Base-by-base conservation (phyloP, 164 flowering plant genomes). In the Stephania yunnanensis region DNA sequence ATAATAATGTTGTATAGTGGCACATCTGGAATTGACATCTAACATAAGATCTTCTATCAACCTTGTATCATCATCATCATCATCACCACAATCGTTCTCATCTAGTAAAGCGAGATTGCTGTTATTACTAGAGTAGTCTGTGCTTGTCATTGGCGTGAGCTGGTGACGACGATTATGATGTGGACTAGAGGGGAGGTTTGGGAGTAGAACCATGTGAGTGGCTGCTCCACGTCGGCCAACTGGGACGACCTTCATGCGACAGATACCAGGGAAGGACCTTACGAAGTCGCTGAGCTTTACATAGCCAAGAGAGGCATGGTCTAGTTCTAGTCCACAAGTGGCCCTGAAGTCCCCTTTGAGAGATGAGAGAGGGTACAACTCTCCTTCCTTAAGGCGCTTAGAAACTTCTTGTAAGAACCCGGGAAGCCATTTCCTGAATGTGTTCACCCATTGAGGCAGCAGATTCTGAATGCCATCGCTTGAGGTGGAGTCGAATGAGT, bases 291-390 rank as follows among this genome's bases (percentile, higher is more conserved):
- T 88, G 46, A 89, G 90, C 80, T 88, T 89, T 10, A 68, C 19
- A 81, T 78, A 85, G 68, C 93, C 93, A 50, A 89, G 79, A 71
- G 93, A 85, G 17, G 82, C 72, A 70, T 89, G 93, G 77, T 89
- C 88, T 46, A 89, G 83, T 65, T 89, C 89, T 31, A 85, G 65
- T 74, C 88, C 87, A 76, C 82, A 88, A 5, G 75, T 80, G 30
- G 85, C 77, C 80, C 83, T 85, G 77, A 89, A 89, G 75, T 89
- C 93, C 22, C 78, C 83, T 80, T 89, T 89, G 66, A 89, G 84
- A 77, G 93, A 87, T 31, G 89, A 87, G 29, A 89, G 88, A 68
- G 93, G 83, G 79, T 88, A 89, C 73, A 76, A 81, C 78, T 85
- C 82, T 61, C 83, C 89, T 53, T 79, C 82, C 74, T 71, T 77